Conservation (phyloP, 2,329 filamentous ascomycete genomes). For the Apiospora sp. region DNA sequence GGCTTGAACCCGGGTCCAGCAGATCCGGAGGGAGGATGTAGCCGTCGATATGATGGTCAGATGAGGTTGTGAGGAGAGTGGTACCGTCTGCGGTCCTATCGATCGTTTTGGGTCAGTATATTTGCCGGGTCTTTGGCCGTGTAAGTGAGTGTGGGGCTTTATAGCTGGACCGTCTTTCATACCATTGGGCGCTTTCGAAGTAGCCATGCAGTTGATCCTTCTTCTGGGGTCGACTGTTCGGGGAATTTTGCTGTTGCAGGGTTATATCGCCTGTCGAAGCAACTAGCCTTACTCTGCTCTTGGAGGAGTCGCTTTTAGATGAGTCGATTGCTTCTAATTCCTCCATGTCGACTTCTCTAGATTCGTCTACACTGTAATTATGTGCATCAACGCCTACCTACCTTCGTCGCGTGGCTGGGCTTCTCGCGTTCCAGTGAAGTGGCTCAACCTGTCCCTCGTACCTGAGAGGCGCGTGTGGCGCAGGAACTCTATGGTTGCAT, state of each 20-base stretch:
- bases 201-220: conserved; percentile 38
- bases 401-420: neutral
- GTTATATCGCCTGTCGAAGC: conserved; percentile 44
- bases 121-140: neutral
- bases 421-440: neutral
- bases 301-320: conserved; percentile 24
- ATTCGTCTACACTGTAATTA: too few relatives aligned
- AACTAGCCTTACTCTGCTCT: conserved; percentile 36
- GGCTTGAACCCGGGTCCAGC: conserved; percentile 48
- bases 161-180: conserved; percentile 4
- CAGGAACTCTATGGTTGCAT: neutral
- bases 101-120: conserved; percentile 4
- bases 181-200: conserved; percentile 54
- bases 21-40: conserved; percentile 67
- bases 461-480: conserved; percentile 3
- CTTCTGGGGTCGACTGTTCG: conserved; percentile 17
- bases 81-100: conserved; percentile 66
- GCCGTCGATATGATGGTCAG: conserved; percentile 60
- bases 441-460: neutral
- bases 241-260: conserved; percentile 10
- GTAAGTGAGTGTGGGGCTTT: conserved; percentile 1
- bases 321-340: neutral
- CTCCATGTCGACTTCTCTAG: neutral
- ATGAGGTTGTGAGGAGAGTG: conserved; percentile 62
- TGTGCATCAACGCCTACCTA: neutral